Base-by-base conservation (phyloP, 768 basidiomycete species). In the Roridomyces roridus region DNA sequence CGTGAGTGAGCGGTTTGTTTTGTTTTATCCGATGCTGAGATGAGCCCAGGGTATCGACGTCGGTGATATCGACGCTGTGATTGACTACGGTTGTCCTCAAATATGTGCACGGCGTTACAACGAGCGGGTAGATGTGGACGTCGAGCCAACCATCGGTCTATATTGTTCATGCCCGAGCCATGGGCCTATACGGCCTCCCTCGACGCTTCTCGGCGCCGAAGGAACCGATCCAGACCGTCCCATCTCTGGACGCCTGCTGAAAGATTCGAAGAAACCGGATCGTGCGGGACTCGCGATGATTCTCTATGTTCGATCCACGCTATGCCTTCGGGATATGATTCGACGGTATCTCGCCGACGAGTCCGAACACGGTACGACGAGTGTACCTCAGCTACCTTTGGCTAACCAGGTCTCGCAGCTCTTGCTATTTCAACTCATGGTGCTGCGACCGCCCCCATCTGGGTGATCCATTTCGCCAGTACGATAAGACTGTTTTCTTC, bases 1-100 rank as follows among this genome's bases (percentile, higher is more conserved):
- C 0, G 71, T 70, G 48, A 6, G 26, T 60, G 14, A 26, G 15
- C 7, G 7, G 6, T 43, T 24, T 24, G 42, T 29, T 12, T 14
- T 29, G 51, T 29, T 43, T 26, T 25, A 53, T 42, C 17, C 44
- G 7, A 10, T n/a, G 51, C 36, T 20, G 46, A 35, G 17, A 49
- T 6, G 23, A 39, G 43, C 46, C 24, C 26, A 51, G 50, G 50
- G 50, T 3, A 24, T 51, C 9, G 40, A 51, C 23, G 50, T 51
- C 2, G 4, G 4, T 3, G 21, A 42, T n/a, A 40, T 50, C 15
- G 49, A 29, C 9, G 49, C 49, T 4, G 49, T 50, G 4, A 50
- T 50, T 10, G 39, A 50, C 21, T 50, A 50, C 18, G 49, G 39
- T 5, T 10, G 26, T 4, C 49, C 49, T 4, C 34, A 36, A 23